Conservation (phyloP, 2,329 filamentous ascomycete species). For the Talaromyces marneffei region DNA sequence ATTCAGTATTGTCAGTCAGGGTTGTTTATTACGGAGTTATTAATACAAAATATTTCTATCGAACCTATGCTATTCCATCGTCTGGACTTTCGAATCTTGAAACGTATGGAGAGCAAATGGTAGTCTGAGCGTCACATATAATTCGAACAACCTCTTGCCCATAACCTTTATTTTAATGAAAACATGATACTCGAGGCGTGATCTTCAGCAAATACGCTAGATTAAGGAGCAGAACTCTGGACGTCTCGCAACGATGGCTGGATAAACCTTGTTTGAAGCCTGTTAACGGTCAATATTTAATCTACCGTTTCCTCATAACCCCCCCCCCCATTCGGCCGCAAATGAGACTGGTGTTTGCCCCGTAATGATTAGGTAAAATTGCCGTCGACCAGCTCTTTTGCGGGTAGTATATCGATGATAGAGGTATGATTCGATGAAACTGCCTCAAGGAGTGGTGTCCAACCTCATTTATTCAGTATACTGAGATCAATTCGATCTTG, state of each 20-base stretch:
- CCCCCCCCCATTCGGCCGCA: not conserved
- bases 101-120: not conserved
- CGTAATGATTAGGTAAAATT: not conserved
- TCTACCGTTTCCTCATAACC: not conserved
- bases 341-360: not conserved
- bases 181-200: not conserved
- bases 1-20: not conserved
- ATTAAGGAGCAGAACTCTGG: not conserved
- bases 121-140: not conserved
- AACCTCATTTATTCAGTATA: too few species aligned
- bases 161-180: not conserved
- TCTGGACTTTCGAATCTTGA: not conserved
- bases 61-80: not conserved
- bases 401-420: not conserved
- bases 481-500: not conserved
- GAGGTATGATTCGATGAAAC: not conserved
- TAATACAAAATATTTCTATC: not conserved
- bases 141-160: not conserved
- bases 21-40: not conserved
- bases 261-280: not conserved
- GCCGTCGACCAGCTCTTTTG: not conserved
- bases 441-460: not conserved
- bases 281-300: too few species aligned
- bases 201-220: not conserved
- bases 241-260: not conserved